Evolutionary conservation across 768 basidiomycete species (phyloP).

Genomic region (Cystobasidium ongulense): DNA sequence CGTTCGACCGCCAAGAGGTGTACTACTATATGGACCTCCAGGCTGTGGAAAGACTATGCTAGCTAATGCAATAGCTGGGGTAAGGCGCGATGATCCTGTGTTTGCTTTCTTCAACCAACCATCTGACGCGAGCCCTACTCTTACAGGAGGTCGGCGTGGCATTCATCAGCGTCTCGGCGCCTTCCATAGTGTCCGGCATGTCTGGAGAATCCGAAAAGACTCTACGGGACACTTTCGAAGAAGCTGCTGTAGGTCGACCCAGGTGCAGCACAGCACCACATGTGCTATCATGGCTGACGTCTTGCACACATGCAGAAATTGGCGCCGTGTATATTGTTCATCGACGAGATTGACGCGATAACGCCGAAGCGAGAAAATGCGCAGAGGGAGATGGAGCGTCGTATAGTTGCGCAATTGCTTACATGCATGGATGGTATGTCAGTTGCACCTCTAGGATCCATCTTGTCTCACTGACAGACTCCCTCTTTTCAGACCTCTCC

Average conservation of each 20-base stretch:
- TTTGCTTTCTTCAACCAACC: neutral
- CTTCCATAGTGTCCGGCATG: slow-evolving; percentile 94
- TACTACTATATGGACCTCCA: slow-evolving; percentile 86
- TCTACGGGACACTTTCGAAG: slow-evolving; percentile 88
- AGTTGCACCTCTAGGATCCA: neutral
- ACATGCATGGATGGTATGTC: slow-evolving; percentile 94
- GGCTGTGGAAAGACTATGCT: slow-evolving; percentile 94
- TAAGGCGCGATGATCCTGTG: slow-evolving; percentile 49
- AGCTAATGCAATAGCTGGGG: slow-evolving; percentile 91
- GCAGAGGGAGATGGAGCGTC: slow-evolving; percentile 93
- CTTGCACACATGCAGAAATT: slow-evolving; percentile 62
- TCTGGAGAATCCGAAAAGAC: slow-evolving; percentile 98
- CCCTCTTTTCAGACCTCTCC: slow-evolving; percentile 64
- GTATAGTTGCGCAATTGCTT: slow-evolving; percentile 93
- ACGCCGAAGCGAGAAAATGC: slow-evolving; percentile 96
- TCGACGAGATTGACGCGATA: slow-evolving; percentile 96
- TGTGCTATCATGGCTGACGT: no score
- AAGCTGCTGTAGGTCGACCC: slow-evolving; percentile 65
- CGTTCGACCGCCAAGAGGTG: slow-evolving; percentile 82
- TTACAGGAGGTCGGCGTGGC: slow-evolving; percentile 78
- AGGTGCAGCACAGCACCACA: no score
- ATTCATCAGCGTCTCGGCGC: slow-evolving; percentile 89
- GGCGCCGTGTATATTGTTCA: slow-evolving; percentile 87
- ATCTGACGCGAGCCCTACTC: neutral
- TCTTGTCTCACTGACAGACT: no score